Evolutionary conservation across 1,139 yeast genomes (phyloP).

Genomic region (Geotrichum aggregatum): DNA sequence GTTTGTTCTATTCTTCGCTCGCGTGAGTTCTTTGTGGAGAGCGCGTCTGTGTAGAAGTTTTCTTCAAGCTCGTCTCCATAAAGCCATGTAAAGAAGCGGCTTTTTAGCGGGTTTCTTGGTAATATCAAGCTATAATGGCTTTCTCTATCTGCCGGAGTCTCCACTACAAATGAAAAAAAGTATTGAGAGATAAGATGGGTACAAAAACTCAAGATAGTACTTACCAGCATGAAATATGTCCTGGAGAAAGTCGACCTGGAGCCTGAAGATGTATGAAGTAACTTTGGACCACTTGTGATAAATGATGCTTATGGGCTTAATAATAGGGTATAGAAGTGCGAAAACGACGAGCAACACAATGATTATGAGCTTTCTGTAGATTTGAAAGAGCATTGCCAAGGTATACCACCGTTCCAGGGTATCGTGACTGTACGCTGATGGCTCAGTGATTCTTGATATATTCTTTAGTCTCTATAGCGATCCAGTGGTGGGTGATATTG

Average conservation of each 20-base stretch:
- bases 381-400: slow-evolving; percentile 6
- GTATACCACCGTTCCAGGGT: background rate
- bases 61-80: slow-evolving; percentile 8
- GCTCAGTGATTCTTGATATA: background rate
- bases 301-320: slow-evolving; percentile 10
- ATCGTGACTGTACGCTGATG: no score
- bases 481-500: no score
- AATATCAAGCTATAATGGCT: background rate
- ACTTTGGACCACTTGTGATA: slow-evolving; percentile 3
- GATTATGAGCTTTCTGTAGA: slow-evolving; percentile 6
- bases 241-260: slow-evolving; percentile 12
- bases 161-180: background rate
- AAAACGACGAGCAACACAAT: background rate
- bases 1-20: background rate
- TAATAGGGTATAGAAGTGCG: slow-evolving; percentile 12
- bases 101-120: slow-evolving; percentile 5
- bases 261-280: background rate
- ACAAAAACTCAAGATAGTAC: background rate
- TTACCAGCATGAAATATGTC: slow-evolving; percentile 10
- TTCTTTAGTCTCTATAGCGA: no score
- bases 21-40: slow-evolving; percentile 7
- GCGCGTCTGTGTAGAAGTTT: slow-evolving; percentile 10
- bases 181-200: background rate
- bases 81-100: background rate
- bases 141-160: slow-evolving; percentile 16